Conservation (phyloP, 768 basidiomycete species). For the Dictyophora rubrovolvata region DNA sequence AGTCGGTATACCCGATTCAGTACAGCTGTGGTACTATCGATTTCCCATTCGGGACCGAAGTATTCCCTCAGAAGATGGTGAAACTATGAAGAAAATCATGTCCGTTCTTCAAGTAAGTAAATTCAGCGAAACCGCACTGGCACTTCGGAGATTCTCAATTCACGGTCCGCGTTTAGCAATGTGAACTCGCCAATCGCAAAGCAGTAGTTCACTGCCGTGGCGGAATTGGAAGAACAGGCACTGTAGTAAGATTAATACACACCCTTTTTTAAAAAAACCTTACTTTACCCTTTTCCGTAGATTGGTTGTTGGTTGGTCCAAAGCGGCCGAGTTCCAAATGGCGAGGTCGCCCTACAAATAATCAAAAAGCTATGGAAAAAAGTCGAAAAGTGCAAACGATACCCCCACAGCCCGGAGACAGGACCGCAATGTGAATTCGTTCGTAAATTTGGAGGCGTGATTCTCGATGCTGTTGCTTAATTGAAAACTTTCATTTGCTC, state of each 20-base stretch:
- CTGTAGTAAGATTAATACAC: slow-evolving; percentile 30
- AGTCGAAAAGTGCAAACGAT: slow-evolving; percentile 69
- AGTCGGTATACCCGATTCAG: slow-evolving; percentile 41
- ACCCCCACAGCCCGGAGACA: slow-evolving; percentile 71
- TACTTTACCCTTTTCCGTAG: background rate
- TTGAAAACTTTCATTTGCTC: background rate
- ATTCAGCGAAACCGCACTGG: background rate
- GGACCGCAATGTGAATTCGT: slow-evolving; percentile 73
- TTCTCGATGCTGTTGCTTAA: background rate
- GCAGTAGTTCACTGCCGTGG: slow-evolving; percentile 74
- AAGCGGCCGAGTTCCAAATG: slow-evolving; percentile 48
- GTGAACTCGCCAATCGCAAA: slow-evolving; percentile 46
- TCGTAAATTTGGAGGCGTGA: slow-evolving; percentile 34
- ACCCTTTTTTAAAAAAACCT: background rate
- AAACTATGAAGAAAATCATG: slow-evolving; percentile 5
- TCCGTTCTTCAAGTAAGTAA: slow-evolving; percentile 4
- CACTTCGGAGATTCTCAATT: slow-evolving; percentile 32
- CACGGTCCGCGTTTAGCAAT: slow-evolving; percentile 44
- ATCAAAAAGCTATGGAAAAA: slow-evolving; percentile 63
- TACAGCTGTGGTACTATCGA: slow-evolving; percentile 60
- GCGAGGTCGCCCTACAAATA: slow-evolving; percentile 51
- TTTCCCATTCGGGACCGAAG: slow-evolving; percentile 71
- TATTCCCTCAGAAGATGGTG: slow-evolving; percentile 29
- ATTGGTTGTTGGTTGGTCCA: slow-evolving; percentile 68
- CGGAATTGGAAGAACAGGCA: slow-evolving; percentile 59